Conservation (phyloP, 352 stramenopile genomes). For the Globisporangium heterothallicum region DNA sequence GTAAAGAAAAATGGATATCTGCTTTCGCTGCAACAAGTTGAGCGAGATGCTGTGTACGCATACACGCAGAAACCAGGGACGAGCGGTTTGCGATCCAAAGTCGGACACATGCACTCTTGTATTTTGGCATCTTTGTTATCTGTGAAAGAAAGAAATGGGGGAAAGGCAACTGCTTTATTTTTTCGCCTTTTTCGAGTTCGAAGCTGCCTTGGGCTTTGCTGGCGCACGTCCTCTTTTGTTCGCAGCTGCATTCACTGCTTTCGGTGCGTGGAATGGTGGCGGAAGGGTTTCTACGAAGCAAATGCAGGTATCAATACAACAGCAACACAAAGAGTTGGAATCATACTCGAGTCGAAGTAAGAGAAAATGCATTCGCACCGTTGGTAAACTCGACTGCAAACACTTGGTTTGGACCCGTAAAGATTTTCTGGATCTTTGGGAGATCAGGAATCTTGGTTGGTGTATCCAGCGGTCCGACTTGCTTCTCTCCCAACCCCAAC, state of each 20-base stretch:
- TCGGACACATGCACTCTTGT: no score
- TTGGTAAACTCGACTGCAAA: constrained; percentile 77
- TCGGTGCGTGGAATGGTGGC: constrained; percentile 18
- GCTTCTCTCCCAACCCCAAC: constrained; percentile 43
- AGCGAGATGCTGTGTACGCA: no score
- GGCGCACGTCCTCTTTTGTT: constrained; percentile 23
- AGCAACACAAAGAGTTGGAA: background rate
- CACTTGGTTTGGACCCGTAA: constrained; percentile 63
- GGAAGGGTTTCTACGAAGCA: constrained; percentile 41
- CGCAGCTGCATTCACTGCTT: background rate
- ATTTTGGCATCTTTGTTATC: background rate
- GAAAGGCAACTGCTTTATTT: background rate
- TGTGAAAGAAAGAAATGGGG: background rate
- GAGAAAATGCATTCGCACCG: constrained; percentile 22
- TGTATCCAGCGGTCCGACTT: constrained; percentile 24
- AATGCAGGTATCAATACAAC: background rate
- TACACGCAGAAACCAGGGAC: no score
- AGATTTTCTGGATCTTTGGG: constrained; percentile 56
- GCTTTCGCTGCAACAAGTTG: no score
- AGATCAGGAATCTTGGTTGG: constrained; percentile 53
- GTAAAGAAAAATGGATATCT: no score
- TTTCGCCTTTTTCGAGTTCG: background rate
- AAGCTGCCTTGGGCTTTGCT: constrained; percentile 20
- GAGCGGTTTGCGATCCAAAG: no score
- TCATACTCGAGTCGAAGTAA: no score